Evolutionary conservation across 371 early-diverging fungal genomes (phyloP).

Genomic region (Basidiobolus meristosporus): DNA sequence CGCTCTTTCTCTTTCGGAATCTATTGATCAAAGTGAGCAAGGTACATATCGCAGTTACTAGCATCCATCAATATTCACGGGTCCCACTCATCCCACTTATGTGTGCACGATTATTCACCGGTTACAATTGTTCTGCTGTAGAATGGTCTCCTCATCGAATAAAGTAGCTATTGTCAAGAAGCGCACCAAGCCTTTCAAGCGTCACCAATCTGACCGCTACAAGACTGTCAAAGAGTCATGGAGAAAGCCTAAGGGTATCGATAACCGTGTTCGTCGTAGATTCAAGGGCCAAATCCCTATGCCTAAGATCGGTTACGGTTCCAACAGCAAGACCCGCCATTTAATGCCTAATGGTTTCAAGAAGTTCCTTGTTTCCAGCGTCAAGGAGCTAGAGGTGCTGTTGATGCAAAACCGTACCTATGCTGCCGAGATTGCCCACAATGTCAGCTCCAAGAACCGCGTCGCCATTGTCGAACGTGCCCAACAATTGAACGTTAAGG

Average conservation of each 20-base stretch:
- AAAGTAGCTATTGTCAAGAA: conserved; percentile 95
- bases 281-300: conserved; percentile 96
- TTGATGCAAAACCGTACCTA: conserved; percentile 98
- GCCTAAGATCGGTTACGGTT: conserved; percentile 99
- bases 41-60: too few relatives aligned
- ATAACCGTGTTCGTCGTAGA: conserved; percentile 96
- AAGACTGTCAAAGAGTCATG: conserved; percentile 87
- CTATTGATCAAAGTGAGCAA: too few relatives aligned
- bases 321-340: conserved; percentile 91
- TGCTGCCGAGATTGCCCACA: conserved; percentile 98
- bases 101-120: too few relatives aligned
- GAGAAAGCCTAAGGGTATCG: conserved; percentile 99
- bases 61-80: too few relatives aligned
- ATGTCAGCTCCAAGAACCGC: conserved; percentile 95
- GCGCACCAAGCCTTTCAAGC: conserved; percentile 92
- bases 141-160: conserved; percentile 58
- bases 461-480: conserved; percentile 94
- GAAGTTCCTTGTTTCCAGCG: conserved; percentile 91
- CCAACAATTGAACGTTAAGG: conserved; percentile 90
- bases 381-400: conserved; percentile 89
- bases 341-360: conserved; percentile 97
- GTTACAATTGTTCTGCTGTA: too few relatives aligned
- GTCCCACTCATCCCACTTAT: too few relatives aligned
- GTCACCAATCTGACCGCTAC: conserved; percentile 98
- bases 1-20: too few relatives aligned